Evolutionary conservation across 495 filamentous ascomycete genomes (phyloP).

Genomic region (Neurospora sp.): DNA sequence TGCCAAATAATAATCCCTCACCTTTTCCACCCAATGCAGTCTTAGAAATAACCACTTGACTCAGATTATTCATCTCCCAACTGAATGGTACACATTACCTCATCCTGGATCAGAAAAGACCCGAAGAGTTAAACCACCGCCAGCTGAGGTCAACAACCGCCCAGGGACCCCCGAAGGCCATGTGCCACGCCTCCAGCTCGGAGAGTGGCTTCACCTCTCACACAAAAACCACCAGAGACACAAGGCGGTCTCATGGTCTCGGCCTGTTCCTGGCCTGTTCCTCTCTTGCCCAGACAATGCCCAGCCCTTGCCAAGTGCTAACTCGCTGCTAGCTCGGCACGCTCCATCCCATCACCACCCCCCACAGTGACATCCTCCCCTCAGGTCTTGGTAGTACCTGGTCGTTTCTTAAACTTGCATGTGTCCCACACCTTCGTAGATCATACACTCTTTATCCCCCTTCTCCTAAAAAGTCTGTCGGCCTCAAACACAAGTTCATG

Average conservation of each 20-base stretch:
- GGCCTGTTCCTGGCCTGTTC: not conserved
- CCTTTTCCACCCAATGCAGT: not conserved
- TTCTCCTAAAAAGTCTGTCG: slow-evolving; percentile 20
- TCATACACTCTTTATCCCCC: slow-evolving; percentile 29
- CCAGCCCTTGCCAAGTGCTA: not conserved
- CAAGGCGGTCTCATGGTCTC: not conserved
- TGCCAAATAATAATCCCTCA: not conserved
- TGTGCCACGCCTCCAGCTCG: not conserved
- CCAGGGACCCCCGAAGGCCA: not conserved
- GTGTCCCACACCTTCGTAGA: slow-evolving; percentile 26
- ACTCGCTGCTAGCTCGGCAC: not conserved
- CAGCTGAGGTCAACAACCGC: not conserved
- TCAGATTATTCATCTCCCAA: not conserved
- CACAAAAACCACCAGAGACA: not conserved
- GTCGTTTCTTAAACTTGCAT: slow-evolving; percentile 37
- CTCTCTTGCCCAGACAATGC: not conserved
- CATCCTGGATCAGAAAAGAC: not conserved
- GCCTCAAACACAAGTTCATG: not conserved
- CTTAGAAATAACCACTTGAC: not conserved
- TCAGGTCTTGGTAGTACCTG: slow-evolving; percentile 15
- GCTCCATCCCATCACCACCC: not conserved
- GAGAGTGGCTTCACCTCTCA: not conserved
- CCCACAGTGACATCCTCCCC: not conserved
- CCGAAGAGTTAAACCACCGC: not conserved
- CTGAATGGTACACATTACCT: not conserved